Evolutionary conservation across 2,329 filamentous ascomycete genomes (phyloP).

Genomic region (Microascus cirrosus): DNA sequence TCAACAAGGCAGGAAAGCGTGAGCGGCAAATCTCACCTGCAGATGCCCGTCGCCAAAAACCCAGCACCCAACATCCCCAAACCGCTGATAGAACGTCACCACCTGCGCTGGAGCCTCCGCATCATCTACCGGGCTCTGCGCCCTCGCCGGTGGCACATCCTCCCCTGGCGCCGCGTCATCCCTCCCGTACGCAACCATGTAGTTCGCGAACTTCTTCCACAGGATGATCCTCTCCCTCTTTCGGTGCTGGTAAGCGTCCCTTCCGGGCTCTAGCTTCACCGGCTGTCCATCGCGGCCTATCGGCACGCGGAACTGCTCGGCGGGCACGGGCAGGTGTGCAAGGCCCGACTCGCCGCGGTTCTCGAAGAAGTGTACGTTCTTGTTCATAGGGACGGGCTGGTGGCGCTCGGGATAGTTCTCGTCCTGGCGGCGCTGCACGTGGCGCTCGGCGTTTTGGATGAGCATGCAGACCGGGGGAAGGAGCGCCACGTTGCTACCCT

Average conservation of each 20-base stretch:
- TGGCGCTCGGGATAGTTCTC: constrained; percentile 41
- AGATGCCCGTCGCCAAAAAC: constrained; percentile 70
- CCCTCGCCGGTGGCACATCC: constrained; percentile 27
- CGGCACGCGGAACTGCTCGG: constrained; percentile 46
- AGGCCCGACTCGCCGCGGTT: constrained; percentile 56
- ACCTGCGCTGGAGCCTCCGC: constrained; percentile 34
- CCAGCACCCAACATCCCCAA: constrained; percentile 74
- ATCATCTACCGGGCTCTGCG: constrained; percentile 19
- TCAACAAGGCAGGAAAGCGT: background rate
- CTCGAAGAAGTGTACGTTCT: constrained; percentile 63
- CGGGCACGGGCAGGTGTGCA: constrained; percentile 50
- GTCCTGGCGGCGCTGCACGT: constrained; percentile 53
- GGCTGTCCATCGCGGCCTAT: constrained; percentile 46
- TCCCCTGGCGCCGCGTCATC: constrained; percentile 49
- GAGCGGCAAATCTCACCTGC: constrained; percentile 37
- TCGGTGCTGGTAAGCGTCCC: constrained; percentile 52
- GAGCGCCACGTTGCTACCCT: constrained; percentile 35
- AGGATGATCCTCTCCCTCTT: constrained; percentile 55
- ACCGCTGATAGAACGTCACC: constrained; percentile 71
- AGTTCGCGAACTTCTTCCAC: constrained; percentile 66
- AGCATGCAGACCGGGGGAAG: constrained; percentile 62
- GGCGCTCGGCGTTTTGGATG: constrained; percentile 58
- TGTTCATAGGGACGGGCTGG: constrained; percentile 53
- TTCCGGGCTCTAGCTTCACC: constrained; percentile 51
- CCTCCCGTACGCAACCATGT: constrained; percentile 63